These are phyloP conservation scores for Tremella fuciformis DNA, from an alignment of 768 basidiomycete species.

Conservation along the genomic window DNA sequence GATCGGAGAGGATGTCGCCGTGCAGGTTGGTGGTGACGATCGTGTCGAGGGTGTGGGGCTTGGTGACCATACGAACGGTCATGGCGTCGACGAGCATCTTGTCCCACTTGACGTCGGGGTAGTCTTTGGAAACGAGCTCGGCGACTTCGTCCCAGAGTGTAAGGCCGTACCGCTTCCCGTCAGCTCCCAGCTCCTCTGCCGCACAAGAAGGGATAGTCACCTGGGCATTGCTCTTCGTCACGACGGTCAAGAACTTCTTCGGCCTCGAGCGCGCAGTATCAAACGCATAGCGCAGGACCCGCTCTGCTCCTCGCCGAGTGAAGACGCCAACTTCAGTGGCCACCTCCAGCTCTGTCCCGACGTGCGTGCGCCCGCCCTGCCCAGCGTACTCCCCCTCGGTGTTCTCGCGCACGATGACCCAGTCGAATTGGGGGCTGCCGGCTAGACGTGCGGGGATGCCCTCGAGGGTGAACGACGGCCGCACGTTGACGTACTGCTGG, in stretches of 20 bases:
- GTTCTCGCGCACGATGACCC: constrained; percentile 61
- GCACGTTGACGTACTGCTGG: constrained; percentile 55
- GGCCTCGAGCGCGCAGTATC: constrained; percentile 58
- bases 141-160: constrained; percentile 52
- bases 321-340: constrained; percentile 56
- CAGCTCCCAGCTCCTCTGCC: too few relatives aligned
- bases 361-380: constrained; percentile 53
- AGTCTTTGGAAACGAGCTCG: constrained; percentile 58
- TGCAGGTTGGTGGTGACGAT: constrained; percentile 61
- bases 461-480: constrained; percentile 58
- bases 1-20: constrained; percentile 61
- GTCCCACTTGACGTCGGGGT: constrained; percentile 55
- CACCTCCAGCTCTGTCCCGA: constrained; percentile 43
- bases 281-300: constrained; percentile 60
- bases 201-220: too few relatives aligned
- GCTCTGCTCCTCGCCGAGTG: constrained; percentile 57
- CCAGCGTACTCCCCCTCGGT: constrained; percentile 62
- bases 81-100: constrained; percentile 58
- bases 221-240: constrained; percentile 58
- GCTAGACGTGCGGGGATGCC: constrained; percentile 58
- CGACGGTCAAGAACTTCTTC: constrained; percentile 58
- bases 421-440: constrained; percentile 57
- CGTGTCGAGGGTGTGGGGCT: constrained; percentile 60
- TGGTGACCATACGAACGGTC: constrained; percentile 55
- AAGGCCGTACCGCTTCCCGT: constrained; percentile 49